Evolutionary conservation across 768 basidiomycete species (phyloP).

Genomic region (Boletus rex-veris): DNA sequence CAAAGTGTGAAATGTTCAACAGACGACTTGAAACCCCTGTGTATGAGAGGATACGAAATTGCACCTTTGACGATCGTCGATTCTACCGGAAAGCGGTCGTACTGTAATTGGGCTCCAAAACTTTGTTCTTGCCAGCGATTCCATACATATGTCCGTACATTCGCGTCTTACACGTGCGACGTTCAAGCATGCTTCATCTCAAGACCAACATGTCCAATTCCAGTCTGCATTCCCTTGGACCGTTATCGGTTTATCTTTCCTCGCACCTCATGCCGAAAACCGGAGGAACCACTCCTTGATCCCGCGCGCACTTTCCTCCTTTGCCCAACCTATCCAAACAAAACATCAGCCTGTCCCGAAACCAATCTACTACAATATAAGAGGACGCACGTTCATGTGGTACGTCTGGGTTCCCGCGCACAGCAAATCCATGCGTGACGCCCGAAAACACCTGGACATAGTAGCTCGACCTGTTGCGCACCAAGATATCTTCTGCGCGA

Average conservation of each 20-base stretch:
- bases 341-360: not conserved
- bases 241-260: no score
- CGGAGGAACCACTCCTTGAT: constrained; percentile 47
- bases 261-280: constrained; percentile 23
- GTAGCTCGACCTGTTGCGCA: constrained; percentile 46
- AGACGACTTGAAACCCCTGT: no score
- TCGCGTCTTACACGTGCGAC: no score
- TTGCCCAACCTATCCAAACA: constrained; percentile 48
- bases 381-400: constrained; percentile 18
- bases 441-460: constrained; percentile 54
- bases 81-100: accelerated
- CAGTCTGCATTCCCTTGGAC: no score
- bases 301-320: constrained; percentile 51
- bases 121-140: no score
- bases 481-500: constrained; percentile 53
- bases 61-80: no score
- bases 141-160: no score
- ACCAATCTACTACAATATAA: not conserved
- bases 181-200: no score
- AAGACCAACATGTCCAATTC: no score
- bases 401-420: constrained; percentile 13
- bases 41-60: no score
- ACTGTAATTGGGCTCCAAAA: no score
- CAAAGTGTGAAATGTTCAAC: no score
- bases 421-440: constrained; percentile 29